Evolutionary conservation across 2,329 filamentous ascomycete genomes (phyloP), one percentile per base, ranked within the genome.

Genomic region (Paraphoma sp.): DNA sequence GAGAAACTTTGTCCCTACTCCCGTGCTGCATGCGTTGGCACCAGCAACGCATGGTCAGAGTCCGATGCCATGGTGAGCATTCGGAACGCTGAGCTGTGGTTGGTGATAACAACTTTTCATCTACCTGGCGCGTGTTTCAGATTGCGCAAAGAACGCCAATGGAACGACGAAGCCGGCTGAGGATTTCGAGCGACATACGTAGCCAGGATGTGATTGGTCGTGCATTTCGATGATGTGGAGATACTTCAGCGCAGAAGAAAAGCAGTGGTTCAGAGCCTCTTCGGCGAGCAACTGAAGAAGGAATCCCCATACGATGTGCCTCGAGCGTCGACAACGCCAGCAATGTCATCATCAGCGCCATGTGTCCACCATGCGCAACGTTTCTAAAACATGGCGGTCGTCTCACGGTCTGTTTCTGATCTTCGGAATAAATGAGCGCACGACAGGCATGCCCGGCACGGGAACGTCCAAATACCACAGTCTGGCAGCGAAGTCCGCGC

Each of bases 21-120:
- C 45, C 44, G 53, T 38, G 33, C 54, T 30, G 41, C 45, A 54
- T 62, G 56, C 41, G 53, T 40, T 59, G 59, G 59, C 59, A 57
- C 56, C 59, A 57, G 56, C 57, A 54, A 57, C 46, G 42, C 45
- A 17, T 36, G 38, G 52, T 44, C 46, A 43, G 40, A 43, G 54
- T 30, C 33, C 36, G 46, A 33, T 29, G 18, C n/a, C n/a, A 18
- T 54, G 51, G 48, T 29, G 31, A 14, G 43, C 41, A 53, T 16
- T 40, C 5, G 47, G 29, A 29, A 29, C 30, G 29, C 9, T n/a
- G 42, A 3, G 41, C 12, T 41, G 18, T 54, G 49, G 47, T 55
- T 59, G 48, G 56, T 51, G 47, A 7, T 6, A n/a, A 8, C 6
- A 9, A 28, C 30, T 38, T 36, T 38, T 17, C 23, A 29, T 33